phyloP scores from a whole-genome alignment of 176 grass and related monocot species.

The Aegilops umbellulata region DNA sequence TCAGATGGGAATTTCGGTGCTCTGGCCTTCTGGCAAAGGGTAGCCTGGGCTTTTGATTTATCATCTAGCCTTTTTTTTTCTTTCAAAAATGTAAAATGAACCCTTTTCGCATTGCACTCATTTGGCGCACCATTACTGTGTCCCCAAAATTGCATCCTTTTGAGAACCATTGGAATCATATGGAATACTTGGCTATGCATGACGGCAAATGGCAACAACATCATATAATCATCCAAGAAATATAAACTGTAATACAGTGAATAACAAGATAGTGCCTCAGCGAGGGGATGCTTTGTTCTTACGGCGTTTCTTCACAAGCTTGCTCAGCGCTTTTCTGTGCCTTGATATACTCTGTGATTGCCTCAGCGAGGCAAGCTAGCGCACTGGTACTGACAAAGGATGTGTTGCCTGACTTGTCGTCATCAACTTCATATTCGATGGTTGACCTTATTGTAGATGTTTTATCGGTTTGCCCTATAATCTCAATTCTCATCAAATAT shows the following conservation, averaged over 20 bases:
- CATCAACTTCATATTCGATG: constrained; percentile 33
- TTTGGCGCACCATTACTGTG: too few relatives aligned
- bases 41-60: neutral
- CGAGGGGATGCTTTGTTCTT: neutral
- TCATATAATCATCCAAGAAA: neutral
- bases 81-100: too few relatives aligned
- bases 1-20: neutral
- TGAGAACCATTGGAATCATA: neutral
- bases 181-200: neutral
- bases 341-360: constrained; percentile 34
- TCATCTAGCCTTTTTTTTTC: neutral
- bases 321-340: constrained; percentile 6
- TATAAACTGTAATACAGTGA: neutral
- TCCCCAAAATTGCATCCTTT: neutral
- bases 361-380: constrained; percentile 27
- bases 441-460: constrained; percentile 31
- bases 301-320: neutral
- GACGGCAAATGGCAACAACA: neutral
- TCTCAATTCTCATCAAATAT: constrained; percentile 28
- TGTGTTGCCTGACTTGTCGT: neutral
- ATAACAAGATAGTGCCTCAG: neutral
- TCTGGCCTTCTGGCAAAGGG: neutral
- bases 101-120: too few relatives aligned
- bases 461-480: neutral
- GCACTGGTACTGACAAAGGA: constrained; percentile 8